Evolutionary conservation across 139 green algal species (phyloP).

Genomic region (Chlorella sorokiniana): DNA sequence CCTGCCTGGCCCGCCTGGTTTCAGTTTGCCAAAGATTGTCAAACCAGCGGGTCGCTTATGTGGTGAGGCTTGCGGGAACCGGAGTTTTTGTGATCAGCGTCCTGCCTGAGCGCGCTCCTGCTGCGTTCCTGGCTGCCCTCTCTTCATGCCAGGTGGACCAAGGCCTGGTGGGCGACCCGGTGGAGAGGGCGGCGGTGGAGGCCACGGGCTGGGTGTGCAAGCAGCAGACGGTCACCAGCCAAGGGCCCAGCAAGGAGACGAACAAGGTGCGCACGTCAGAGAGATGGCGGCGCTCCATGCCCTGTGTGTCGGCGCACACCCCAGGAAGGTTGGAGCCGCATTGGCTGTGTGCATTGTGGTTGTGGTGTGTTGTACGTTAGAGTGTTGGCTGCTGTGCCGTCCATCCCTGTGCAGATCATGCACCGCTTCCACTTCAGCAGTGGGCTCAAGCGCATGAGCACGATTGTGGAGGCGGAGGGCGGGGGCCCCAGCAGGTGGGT

Average conservation of each 20-base stretch:
- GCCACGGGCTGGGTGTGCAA: constrained; percentile 43
- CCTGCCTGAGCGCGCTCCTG: too few relatives aligned
- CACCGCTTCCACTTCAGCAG: constrained; percentile 91
- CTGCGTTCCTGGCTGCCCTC: too few relatives aligned
- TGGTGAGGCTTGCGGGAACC: too few relatives aligned
- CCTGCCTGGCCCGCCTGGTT: too few relatives aligned
- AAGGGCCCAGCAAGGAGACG: constrained; percentile 16
- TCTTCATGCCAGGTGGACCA: constrained; percentile 37
- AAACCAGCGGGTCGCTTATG: too few relatives aligned
- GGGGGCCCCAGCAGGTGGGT: neutral
- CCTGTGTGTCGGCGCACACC: neutral
- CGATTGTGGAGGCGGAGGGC: constrained; percentile 62
- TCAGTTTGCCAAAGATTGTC: too few relatives aligned
- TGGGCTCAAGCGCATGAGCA: constrained; percentile 91
- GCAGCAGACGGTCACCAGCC: constrained; percentile 22
- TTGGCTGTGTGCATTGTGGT: neutral
- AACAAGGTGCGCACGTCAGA: neutral
- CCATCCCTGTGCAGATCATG: constrained; percentile 56
- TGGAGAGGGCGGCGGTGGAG: constrained; percentile 80
- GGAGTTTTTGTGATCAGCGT: too few relatives aligned
- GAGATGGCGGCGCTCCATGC: neutral
- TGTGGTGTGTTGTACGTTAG: too few relatives aligned
- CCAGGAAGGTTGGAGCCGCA: neutral
- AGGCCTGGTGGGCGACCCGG: constrained; percentile 83
- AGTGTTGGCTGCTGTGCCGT: neutral